Base-by-base conservation (phyloP, 2,329 filamentous ascomycete genomes). In the Lasiodiplodia sp. region DNA sequence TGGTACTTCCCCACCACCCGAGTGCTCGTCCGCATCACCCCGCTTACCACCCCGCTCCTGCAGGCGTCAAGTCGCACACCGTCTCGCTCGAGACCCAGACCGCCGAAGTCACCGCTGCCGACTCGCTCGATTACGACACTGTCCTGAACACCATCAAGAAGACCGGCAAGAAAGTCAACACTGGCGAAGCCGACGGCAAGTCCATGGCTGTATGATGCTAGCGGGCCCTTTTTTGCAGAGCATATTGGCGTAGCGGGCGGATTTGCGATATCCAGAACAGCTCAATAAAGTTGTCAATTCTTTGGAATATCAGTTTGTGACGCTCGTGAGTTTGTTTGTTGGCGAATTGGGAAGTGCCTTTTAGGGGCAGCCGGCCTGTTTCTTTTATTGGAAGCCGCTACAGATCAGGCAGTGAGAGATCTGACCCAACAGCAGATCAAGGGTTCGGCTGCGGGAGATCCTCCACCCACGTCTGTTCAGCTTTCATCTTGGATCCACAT, bases 131-230 rank as follows among this genome's bases (percentile, higher is more conserved):
- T 69, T 97, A 95, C 84, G 89, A 93, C 72, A 92, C 89, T 60
- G 92, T 97, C 69, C 88, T 97, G 70, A 86, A 87, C 78, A 96
- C 92, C 80, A 97, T 97, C 81, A 90, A 91, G 86, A 97, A 97
- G 89, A 97, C 94, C 14, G 94, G 94, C 77, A 97, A 97, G 88
- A 91, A 91, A 77, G 90, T 97, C 78, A 96, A 92, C 82, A 89
- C 86, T 34, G 92, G 87, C 73, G 88, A 89, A 84, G 90, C 86
- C 28, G 91, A 94, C 77, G 92, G 91, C 18, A 23, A 68, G 40
- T 56, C 67, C n/a, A 60, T 25, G 66, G 57, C 34, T 28, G 66
- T 64, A n/a, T 68, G 40, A 56, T 18, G n/a, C 7, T 23, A 31
- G n/a, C 12, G 44, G 28, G 8, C 25, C 38, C 4, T 28, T 63